Base-by-base conservation (phyloP, 371 early-diverging fungal genomes). In the Capillidium rhysosporum region DNA sequence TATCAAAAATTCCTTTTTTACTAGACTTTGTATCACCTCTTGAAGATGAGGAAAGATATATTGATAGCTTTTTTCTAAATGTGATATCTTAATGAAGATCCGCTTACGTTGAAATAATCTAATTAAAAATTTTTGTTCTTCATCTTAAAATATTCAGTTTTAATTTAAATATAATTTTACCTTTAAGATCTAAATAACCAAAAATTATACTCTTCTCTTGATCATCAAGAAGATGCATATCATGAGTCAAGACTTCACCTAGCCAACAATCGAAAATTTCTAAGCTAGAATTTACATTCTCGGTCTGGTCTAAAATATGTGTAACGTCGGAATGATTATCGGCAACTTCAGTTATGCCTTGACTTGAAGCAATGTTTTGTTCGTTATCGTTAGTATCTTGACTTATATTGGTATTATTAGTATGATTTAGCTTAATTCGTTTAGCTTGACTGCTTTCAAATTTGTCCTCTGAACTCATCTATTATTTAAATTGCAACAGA, bases 231-330 rank as follows among this genome's bases (percentile, higher is more conserved):
- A 56, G 34, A 40, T 30, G 28, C n/a, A 28, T 46, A n/a, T 56
- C 56, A 16, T 47, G 21, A 3, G 23, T 10, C 25, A 47, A n/a
- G 2, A 56, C 49, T 9, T 25, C 39, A 39, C 20, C 24, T n/a
- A 56, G 56, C 47, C 38, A 48, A 25, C 46, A 10, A 23, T 56
- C 38, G 28, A 56, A 46, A 18, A 48, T 44, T 18, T 56, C 34
- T 34, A 51, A 43, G 7, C 34, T 12, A 34, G 34, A 34, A 12
- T 12, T 34, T 12, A 34, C 7, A 34, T 34, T 34, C 34, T 34
- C 34, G 4, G 4, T 34, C 34, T 12, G 34, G 34, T 34, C 34
- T 34, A 34, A 34, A 34, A 34, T 34, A 7, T 34, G 7, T 12
- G 4, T 34, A 12, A 34, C 7, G 34, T 34, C 34, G 34, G 12